These are phyloP conservation scores for Sporothrix humicola DNA, from an alignment of 2,329 filamentous ascomycete genomes.

Conservation along the genomic window DNA sequence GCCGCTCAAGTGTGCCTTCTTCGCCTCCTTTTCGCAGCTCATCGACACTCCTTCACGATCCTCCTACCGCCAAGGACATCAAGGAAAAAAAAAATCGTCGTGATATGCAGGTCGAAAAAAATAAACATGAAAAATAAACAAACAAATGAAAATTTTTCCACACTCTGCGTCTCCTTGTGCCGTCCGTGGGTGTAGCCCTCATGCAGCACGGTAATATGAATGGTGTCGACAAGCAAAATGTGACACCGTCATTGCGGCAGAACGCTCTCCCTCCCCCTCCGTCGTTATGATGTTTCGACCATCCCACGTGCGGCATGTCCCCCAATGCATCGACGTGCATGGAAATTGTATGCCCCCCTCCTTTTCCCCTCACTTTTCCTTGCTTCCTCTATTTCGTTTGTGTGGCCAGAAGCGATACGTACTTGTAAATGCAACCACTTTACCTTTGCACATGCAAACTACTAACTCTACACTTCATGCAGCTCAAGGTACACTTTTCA, in stretches of 20 bases:
- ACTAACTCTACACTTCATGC: neutral
- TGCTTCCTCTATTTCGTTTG: neutral
- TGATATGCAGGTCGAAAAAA: neutral
- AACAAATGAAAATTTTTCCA: constrained; percentile 9
- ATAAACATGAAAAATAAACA: neutral
- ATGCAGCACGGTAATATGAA: neutral
- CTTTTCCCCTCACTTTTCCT: constrained; percentile 3
- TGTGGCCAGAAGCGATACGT: neutral
- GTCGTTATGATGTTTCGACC: neutral
- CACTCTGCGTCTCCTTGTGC: neutral
- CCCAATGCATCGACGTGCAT: constrained; percentile 24
- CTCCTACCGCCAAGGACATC: neutral
- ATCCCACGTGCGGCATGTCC: constrained; percentile 8
- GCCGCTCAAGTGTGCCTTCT: neutral
- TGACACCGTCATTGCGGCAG: neutral
- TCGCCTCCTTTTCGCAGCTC: neutral
- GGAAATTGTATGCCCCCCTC: neutral
- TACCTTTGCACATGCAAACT: constrained; percentile 5
- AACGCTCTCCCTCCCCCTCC: neutral
- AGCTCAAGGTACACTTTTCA: neutral
- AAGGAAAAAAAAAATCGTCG: neutral
- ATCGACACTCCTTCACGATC: constrained; percentile 14
- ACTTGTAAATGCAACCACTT: constrained; percentile 6
- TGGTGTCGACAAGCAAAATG: neutral
- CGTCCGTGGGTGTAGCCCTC: constrained; percentile 3